Conservation (phyloP, 768 basidiomycete species). For the Panus rudis region DNA sequence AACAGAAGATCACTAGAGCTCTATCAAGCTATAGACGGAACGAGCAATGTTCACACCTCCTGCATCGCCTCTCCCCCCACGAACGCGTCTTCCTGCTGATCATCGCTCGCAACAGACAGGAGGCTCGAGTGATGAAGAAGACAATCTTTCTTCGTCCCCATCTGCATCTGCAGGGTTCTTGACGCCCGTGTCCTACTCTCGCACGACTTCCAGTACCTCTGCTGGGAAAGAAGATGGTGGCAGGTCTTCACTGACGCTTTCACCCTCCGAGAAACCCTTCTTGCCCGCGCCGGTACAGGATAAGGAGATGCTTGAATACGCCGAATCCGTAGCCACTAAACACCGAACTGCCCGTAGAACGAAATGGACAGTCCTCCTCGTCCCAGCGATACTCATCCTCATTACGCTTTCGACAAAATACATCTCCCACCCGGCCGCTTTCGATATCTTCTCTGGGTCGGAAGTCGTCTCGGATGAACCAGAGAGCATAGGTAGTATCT, state of each 20-base stretch:
- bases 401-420: conserved; percentile 49
- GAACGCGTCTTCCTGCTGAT: conserved; percentile 3
- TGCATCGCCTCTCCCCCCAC: conserved; percentile 19
- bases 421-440: conserved; percentile 38
- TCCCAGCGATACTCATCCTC: conserved; percentile 49
- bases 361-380: conserved; percentile 45
- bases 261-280: not conserved
- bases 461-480: not conserved
- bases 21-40: too few species aligned
- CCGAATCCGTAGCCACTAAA: conserved; percentile 23
- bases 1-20: too few species aligned
- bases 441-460: conserved; percentile 37
- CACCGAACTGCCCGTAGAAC: conserved; percentile 37
- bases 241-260: conserved; percentile 1
- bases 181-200: not conserved
- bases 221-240: not conserved
- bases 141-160: not conserved
- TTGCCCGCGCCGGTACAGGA: not conserved
- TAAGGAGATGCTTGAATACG: not conserved
- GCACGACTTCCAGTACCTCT: not conserved
- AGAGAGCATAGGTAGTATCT: not conserved
- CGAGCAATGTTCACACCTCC: conserved; percentile 35
- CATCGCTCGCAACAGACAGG: too few species aligned
- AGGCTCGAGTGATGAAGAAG: too few species aligned
- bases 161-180: not conserved